Evolutionary conservation across 208 protist species (phyloP), one percentile per base, ranked within the genome.

Genomic region (Novymonas esmeraldas): DNA sequence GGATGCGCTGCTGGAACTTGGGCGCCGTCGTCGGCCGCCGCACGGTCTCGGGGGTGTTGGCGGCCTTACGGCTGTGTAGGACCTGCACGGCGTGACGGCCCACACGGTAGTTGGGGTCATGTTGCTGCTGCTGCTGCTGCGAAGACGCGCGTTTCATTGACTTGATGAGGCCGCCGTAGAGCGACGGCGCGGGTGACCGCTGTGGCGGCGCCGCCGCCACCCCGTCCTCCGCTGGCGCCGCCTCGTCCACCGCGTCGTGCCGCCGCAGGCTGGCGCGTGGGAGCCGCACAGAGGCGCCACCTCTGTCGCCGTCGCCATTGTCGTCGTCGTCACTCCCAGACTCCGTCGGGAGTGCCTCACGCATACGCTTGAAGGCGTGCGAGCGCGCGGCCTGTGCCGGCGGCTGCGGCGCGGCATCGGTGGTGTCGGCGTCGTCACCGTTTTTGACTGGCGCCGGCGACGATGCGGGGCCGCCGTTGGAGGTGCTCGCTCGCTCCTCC

Each of bases 1-100:
- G 76, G 16, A 92, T 81, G 44, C 74, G 79, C 74, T 95, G 88
- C 70, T 86, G 80, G 39, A 96, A 95, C 78, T 82, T 84, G 10
- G 79, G 81, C 26, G 85, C 82, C 31, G 78, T 59, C 16, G 50
- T 54, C 3, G 78, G 82, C 22, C 89, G 75, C 28, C 55, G 52
- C 29, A 92, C 75, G 22, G 80, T 92, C 26, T 48, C 63, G 1
- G 86, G 84, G 16, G 75, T 73, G n/a, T 57, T 58, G 26, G 73
- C 24, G 20, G 59, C 26, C 58, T 78, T 78, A 22, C 51, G 49
- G 24, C 71, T 41, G 26, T 87, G 67, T 45, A 93, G 64, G n/a
- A 72, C 70, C 2, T 48, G 61, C 29, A 90, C 77, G 4, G 77
- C 90, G 16, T 82, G 58, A 0, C 63, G 63, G 2, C 89, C 89